phyloP scores from a whole-genome alignment of 768 basidiomycete genomes.

The Boletus pseudo-olivaceus region DNA sequence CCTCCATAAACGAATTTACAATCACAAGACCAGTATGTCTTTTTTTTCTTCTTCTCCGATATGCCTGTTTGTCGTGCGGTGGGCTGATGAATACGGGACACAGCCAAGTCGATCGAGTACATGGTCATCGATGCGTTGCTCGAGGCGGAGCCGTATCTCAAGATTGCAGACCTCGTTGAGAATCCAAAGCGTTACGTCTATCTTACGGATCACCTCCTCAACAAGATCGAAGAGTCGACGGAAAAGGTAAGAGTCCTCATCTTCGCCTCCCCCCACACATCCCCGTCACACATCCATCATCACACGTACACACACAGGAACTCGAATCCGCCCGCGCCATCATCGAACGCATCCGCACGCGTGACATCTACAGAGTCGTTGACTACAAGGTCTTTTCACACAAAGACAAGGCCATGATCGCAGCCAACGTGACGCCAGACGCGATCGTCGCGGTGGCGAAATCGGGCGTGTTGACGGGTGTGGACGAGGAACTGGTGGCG shows the following conservation, averaged over 20 bases:
- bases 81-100: not conserved
- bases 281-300: too few species aligned
- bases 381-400: constrained; percentile 55
- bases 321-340: constrained; percentile 57
- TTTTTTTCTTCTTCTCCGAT: not conserved
- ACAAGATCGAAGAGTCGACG: constrained; percentile 52
- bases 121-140: constrained; percentile 84
- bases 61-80: not conserved
- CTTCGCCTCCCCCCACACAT: too few species aligned
- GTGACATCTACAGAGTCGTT: constrained; percentile 68
- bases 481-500: constrained; percentile 28
- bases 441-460: constrained; percentile 44
- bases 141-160: constrained; percentile 59
- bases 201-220: constrained; percentile 68
- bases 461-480: constrained; percentile 21
- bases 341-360: constrained; percentile 54
- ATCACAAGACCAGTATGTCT: constrained; percentile 58
- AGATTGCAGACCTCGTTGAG: constrained; percentile 53
- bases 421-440: constrained; percentile 34
- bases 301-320: constrained; percentile 38
- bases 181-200: constrained; percentile 58
- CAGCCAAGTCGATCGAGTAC: constrained; percentile 75
- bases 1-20: constrained; percentile 81
- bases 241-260: constrained; percentile 20
- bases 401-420: constrained; percentile 26